A percentile compares a stretch with the other conserved stretches of the same genome.
These are phyloP conservation scores for Ilyonectria destructans DNA, from an alignment of 2,329 filamentous ascomycete species.

Conservation along the genomic window DNA sequence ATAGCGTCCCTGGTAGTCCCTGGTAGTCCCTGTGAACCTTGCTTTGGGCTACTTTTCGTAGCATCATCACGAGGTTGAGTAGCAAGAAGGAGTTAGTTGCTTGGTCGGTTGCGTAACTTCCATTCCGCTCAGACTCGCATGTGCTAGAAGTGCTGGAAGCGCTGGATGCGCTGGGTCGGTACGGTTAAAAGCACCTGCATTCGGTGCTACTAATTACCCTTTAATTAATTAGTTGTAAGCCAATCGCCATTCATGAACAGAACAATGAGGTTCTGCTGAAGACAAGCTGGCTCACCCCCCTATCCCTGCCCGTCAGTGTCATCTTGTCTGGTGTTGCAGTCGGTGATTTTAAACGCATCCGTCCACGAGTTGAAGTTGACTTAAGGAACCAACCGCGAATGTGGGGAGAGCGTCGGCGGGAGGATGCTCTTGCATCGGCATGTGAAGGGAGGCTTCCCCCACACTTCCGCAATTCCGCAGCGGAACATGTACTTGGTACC, in stretches of 20 bases:
- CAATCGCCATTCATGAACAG: no score
- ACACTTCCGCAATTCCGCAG: conserved; percentile 20
- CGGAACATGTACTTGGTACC: not conserved
- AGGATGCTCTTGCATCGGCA: conserved; percentile 23
- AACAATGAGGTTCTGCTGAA: not conserved
- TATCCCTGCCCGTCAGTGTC: not conserved
- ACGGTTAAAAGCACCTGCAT: not conserved
- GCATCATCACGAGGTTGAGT: conserved; percentile 6
- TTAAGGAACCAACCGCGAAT: not conserved
- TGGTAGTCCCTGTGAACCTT: not conserved
- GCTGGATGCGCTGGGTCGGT: not conserved
- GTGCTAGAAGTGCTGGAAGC: no score
- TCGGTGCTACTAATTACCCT: not conserved
- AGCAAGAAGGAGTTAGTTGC: not conserved
- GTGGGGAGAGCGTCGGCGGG: conserved; percentile 13
- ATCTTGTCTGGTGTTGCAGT: not conserved
- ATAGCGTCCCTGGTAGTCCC: conserved; percentile 1
- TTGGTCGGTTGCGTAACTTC: not conserved
- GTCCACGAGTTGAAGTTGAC: not conserved
- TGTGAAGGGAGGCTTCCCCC: conserved; percentile 22
- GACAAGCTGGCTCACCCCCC: no score
- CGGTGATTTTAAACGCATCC: not conserved
- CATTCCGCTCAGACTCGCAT: not conserved
- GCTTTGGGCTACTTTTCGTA: not conserved
- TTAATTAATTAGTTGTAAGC: no score